Evolutionary conservation across 2,329 filamentous ascomycete genomes (phyloP).

Genomic region (Conoideocrella luteorostrata): DNA sequence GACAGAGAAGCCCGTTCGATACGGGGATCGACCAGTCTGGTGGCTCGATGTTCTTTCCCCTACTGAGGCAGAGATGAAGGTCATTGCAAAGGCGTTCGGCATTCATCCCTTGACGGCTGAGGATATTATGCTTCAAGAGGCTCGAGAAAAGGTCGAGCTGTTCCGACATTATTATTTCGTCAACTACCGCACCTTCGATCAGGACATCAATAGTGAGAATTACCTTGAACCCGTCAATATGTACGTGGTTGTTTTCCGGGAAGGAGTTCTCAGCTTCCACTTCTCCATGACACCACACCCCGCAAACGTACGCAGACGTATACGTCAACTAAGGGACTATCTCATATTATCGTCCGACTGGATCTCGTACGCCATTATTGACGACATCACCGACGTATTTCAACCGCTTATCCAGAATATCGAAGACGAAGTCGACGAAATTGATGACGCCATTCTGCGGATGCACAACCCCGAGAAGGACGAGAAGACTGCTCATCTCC

Average conservation of each 20-base stretch:
- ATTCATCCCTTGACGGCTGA: conserved; percentile 94
- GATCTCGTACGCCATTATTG: conserved; percentile 97
- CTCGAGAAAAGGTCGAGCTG: conserved; percentile 94
- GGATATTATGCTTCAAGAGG: conserved; percentile 95
- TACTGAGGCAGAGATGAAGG: conserved; percentile 92
- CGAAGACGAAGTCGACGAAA: conserved; percentile 94
- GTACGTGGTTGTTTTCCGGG: conserved; percentile 94
- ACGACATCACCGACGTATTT: conserved; percentile 97
- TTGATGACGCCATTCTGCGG: conserved; percentile 83
- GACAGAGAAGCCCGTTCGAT: conserved; percentile 43
- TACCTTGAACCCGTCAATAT: conserved; percentile 95
- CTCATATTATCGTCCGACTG: conserved; percentile 89
- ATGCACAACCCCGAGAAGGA: conserved; percentile 60
- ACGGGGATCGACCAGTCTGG: conserved; percentile 85
- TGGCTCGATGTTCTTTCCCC: conserved; percentile 92
- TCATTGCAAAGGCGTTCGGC: conserved; percentile 84
- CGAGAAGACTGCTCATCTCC: conserved; percentile 39
- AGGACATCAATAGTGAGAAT: conserved; percentile 81
- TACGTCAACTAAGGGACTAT: conserved; percentile 91
- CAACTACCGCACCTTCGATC: conserved; percentile 96
- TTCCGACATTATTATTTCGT: conserved; percentile 98
- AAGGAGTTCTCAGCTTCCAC: conserved; percentile 93
- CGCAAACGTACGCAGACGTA: conserved; percentile 87
- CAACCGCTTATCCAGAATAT: conserved; percentile 87
- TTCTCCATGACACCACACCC: conserved; percentile 95